Conservation (phyloP, 441 rosid species). For the Geranium incanum region DNA sequence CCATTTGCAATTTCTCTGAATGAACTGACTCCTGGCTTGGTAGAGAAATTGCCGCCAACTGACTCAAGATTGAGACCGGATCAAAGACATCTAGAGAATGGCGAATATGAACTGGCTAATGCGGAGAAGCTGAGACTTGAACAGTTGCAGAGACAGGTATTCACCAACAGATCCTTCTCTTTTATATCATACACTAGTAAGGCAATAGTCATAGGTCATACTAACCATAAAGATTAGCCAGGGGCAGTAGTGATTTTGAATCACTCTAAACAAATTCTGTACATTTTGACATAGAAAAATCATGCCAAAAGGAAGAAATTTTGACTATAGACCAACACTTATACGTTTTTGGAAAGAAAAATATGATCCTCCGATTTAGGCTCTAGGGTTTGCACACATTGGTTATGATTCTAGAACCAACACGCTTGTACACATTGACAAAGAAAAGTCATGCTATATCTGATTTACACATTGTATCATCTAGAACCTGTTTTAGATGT, state of each 20-base stretch:
- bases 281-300: not conserved
- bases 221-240: no score
- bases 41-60: constrained; percentile 80
- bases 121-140: constrained; percentile 91
- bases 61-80: constrained; percentile 96
- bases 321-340: not conserved
- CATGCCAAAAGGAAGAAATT: not conserved
- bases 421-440: no score
- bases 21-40: constrained; percentile 61
- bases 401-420: not conserved
- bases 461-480: not conserved
- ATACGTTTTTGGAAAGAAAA: not conserved
- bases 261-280: not conserved
- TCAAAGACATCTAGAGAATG: constrained; percentile 84
- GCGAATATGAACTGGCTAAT: constrained; percentile 86
- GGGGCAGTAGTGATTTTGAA: no score
- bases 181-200: not conserved
- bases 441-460: no score
- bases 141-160: constrained; percentile 94
- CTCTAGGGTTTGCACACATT: not conserved
- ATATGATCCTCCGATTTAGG: not conserved
- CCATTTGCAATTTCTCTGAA: constrained; percentile 70
- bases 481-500: not conserved
- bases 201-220: not conserved
- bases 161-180: constrained; percentile 8